Conservation (phyloP, 768 basidiomycete genomes). For the Candolleomyces aberdarensis region DNA sequence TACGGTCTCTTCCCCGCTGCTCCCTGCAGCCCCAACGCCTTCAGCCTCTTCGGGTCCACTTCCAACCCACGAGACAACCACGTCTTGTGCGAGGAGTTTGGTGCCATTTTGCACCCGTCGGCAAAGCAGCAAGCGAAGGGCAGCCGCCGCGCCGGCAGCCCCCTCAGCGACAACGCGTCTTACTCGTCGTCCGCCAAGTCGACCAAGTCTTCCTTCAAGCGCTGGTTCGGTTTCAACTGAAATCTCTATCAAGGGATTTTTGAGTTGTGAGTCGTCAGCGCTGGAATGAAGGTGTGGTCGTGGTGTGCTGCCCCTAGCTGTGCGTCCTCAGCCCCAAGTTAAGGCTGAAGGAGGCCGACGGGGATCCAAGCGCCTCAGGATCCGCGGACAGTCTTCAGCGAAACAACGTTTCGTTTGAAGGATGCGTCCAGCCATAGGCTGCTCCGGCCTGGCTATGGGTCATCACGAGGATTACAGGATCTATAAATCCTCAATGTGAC, state of each 20-base stretch:
- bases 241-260: not conserved
- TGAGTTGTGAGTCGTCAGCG: not conserved
- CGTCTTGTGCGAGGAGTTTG: constrained; percentile 12
- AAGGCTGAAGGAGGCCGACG: not conserved
- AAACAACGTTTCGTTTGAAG: too few relatives aligned
- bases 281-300: not conserved
- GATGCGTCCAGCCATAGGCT: too few relatives aligned
- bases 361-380: not conserved
- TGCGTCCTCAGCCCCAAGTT: not conserved
- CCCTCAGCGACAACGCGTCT: constrained; percentile 1
- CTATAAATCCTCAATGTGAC: too few relatives aligned
- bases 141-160: not conserved
- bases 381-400: too few relatives aligned
- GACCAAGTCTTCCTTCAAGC: constrained; percentile 8
- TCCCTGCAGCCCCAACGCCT: constrained; percentile 5
- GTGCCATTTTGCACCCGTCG: constrained; percentile 4
- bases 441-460: too few relatives aligned
- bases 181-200: constrained; percentile 9
- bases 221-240: constrained; percentile 11
- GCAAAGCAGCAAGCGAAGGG: not conserved
- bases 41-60: constrained; percentile 9
- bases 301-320: not conserved
- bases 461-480: too few relatives aligned
- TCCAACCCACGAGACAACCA: constrained; percentile 13
- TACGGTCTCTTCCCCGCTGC: constrained; percentile 3